Percentiles rank a stretch among this genome's conserved stretches.
Conservation (phyloP, 2,329 filamentous ascomycete species). For the Metarhizium robertsii region DNA sequence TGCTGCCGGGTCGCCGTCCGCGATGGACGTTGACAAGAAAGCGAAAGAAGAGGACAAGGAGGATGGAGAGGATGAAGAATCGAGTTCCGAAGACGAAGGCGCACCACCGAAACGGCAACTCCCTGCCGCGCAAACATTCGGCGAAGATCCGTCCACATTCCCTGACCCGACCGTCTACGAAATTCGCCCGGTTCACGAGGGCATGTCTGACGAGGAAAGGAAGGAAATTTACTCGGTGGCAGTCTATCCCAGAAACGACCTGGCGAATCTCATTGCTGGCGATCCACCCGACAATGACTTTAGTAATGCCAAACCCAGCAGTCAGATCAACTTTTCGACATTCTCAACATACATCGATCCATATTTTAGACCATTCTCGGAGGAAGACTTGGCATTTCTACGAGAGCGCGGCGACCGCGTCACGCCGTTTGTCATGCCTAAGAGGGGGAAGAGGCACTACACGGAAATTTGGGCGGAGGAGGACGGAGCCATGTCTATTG, state of each 20-base stretch:
- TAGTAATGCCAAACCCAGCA: conserved; percentile 83
- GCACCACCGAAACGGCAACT: conserved; percentile 52
- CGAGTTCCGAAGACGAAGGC: conserved; percentile 49
- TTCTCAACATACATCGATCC: conserved; percentile 91
- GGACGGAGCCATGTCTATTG: conserved; percentile 69
- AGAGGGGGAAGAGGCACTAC: conserved; percentile 77
- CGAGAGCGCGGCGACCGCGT: conserved; percentile 81
- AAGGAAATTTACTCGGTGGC: conserved; percentile 84
- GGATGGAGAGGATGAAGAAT: conserved; percentile 35
- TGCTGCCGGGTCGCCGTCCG: conserved; percentile 38
- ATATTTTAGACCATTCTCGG: conserved; percentile 79
- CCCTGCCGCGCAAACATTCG: conserved; percentile 81
- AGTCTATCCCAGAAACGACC: conserved; percentile 69
- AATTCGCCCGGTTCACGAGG: conserved; percentile 64
- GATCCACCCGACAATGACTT: conserved; percentile 91
- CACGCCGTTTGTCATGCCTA: conserved; percentile 76
- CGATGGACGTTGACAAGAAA: conserved; percentile 52
- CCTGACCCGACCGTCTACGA: conserved; percentile 90
- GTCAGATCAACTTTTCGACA: conserved; percentile 87
- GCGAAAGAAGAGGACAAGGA: conserved; percentile 27
- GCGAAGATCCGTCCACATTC: conserved; percentile 85
- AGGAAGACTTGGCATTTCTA: conserved; percentile 89
- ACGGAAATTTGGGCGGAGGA: conserved; percentile 90
- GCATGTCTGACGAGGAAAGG: conserved; percentile 77
- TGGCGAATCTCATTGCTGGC: conserved; percentile 79